Evolutionary conservation across 2,329 filamentous ascomycete species (phyloP).

Genomic region (Gaeumannomyces sp.): DNA sequence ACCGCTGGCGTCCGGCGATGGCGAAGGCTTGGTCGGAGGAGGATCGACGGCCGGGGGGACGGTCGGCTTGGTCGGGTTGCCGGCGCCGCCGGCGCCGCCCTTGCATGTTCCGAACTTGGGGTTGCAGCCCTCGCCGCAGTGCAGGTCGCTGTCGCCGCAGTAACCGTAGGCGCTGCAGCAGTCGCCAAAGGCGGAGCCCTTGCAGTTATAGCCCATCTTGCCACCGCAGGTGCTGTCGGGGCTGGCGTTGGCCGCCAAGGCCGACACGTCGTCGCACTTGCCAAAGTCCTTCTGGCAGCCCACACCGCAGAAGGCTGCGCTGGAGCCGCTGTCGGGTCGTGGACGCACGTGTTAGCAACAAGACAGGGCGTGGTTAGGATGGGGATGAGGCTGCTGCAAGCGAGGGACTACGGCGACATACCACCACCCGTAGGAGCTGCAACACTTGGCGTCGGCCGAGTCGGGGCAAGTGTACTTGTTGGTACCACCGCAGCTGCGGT

Average conservation of each 20-base stretch:
- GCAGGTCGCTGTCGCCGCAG: conserved; percentile 12
- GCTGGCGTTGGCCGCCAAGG: neutral
- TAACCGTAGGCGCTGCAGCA: conserved; percentile 14
- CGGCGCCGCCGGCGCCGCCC: neutral
- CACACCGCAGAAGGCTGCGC: conserved; percentile 35
- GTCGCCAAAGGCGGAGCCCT: conserved; percentile 12
- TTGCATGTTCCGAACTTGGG: conserved; percentile 10
- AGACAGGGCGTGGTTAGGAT: too few relatives aligned
- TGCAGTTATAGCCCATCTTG: conserved; percentile 12
- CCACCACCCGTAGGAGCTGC: conserved; percentile 6
- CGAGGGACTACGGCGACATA: too few relatives aligned
- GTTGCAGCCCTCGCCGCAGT: conserved; percentile 14
- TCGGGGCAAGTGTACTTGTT: neutral
- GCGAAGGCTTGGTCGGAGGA: too few relatives aligned
- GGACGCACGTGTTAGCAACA: too few relatives aligned
- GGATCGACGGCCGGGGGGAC: too few relatives aligned
- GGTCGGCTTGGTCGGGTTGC: neutral
- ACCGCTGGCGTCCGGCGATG: too few relatives aligned
- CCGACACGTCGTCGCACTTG: neutral
- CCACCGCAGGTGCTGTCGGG: conserved; percentile 15
- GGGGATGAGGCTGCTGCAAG: too few relatives aligned
- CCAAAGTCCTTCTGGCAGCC: conserved; percentile 17
- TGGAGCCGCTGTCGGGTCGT: neutral
- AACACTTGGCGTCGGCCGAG: neutral
- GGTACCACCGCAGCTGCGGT: neutral